These are phyloP conservation scores for Epichloe glyceriae DNA, from an alignment of 2,329 filamentous ascomycete genomes.

Conservation along the genomic window DNA sequence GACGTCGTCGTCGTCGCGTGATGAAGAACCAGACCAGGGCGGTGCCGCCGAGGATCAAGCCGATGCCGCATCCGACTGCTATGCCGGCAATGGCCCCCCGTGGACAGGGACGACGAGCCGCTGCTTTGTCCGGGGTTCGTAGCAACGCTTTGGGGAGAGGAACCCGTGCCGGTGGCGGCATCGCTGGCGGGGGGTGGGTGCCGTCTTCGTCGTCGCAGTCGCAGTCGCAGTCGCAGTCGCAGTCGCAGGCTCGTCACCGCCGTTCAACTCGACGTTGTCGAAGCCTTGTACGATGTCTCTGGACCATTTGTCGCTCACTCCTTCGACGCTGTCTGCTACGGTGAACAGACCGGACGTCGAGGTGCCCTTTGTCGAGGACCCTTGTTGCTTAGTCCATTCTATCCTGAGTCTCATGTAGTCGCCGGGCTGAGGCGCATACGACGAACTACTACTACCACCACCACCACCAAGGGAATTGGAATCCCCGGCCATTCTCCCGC, in stretches of 20 bases:
- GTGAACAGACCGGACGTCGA: slow-evolving; percentile 11
- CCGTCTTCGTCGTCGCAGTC: background rate
- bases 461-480: too few relatives aligned
- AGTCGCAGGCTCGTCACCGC: background rate
- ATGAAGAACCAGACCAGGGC: slow-evolving; percentile 30
- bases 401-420: slow-evolving; percentile 8
- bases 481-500: background rate
- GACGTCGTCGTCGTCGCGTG: slow-evolving; percentile 25
- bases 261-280: background rate
- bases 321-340: slow-evolving; percentile 2
- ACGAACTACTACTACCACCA: background rate
- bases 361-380: background rate
- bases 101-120: slow-evolving; percentile 17
- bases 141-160: background rate
- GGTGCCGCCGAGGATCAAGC: slow-evolving; percentile 26
- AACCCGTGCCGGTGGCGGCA: background rate
- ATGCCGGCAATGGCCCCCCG: slow-evolving; percentile 34
- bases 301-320: background rate
- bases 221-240: too few relatives aligned
- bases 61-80: slow-evolving; percentile 26
- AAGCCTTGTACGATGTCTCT: background rate
- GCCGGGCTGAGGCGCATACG: background rate
- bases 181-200: background rate
- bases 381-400: slow-evolving; percentile 4
- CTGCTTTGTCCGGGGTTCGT: background rate